Base-by-base conservation (phyloP, 371 early-diverging fungal species). In the Mucor lusitanicus region DNA sequence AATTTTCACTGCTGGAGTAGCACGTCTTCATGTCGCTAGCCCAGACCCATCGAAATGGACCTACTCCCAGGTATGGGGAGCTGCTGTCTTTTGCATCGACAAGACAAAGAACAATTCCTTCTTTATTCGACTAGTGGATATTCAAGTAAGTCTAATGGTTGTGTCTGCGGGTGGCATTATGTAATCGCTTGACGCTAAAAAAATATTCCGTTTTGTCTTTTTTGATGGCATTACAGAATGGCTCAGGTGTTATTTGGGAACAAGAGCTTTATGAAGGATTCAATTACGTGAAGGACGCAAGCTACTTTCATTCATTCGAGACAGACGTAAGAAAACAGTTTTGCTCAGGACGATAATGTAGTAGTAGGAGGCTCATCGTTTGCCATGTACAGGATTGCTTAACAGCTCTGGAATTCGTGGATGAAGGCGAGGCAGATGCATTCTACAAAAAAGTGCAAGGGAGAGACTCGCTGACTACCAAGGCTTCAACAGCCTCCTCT, bases 401-500 rank as follows among this genome's bases (percentile, higher is more conserved):
- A 40, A 89, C 91, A 30, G 97, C 91, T 2, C 84, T 97, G 33
- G 92, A 92, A 11, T 97, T 97, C 78, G 93, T 92, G 23, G 92
- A 95, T 70, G 93, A 89, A 56, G 83, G 79, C 61, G 97, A 96
- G 67, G 96, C 95, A 1, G 73, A 80, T 3, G 76, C 81, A 39
- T 95, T 97, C 72, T 85, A 84, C 71, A 88, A 91, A 59, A 90
- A 88, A 72, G 84, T 92, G 13, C 68, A 74, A 30, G 76, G 79
- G 64, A 86, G 90, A 28, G 82, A 87, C 12, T 59, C 77, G n/a
- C 61, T 64, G 53, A 63, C 70, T 37, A 71, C 75, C 67, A 81
- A 74, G 68, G 58, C 9, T 12, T 8, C 32, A 3, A 17, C 23
- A 0, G 27, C 28, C 32, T 15, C 28, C 46, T 15, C 25, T 40